Base-by-base conservation (phyloP, 2,329 filamentous ascomycete genomes). In the Fusarium mangiferae region DNA sequence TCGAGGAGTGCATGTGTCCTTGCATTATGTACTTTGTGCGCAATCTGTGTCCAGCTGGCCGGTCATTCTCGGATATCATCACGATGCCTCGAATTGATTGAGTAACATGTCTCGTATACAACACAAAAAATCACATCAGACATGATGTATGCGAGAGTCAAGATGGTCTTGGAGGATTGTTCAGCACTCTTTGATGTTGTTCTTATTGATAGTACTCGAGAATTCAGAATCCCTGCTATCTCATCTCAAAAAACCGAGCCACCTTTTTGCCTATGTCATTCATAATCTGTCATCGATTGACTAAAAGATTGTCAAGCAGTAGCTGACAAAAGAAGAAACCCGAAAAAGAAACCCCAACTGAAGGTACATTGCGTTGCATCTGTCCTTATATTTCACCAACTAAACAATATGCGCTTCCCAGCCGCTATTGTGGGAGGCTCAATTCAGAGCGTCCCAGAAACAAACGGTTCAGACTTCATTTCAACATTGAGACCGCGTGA, bases 251-350 rank as follows among this genome's bases (percentile, higher is more conserved):
- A 55, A 55, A 30, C 44, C 49, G 38, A 62, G 28, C 63, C 68
- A 38, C 60, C 62, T 72, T 74, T 74, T 72, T 51, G 24, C 71
- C 39, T 52, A 46, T 45, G 35, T 56, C 52, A 51, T 68, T 68
- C 72, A 74, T 74, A 62, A 66, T n/a, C 68, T 30, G 22, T 72
- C 68, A 41, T 64, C 56, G 51, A 56, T 58, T 55, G 54, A 62
- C 55, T 15, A 48, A n/a, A 58, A 42, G 30, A 64, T 54, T 61
- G 49, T 52, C 57, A 39, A 60, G 36, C 45, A 46, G 41, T 33
- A 41, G 38, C 62, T 45, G 38, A 41, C 41, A 58, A 61, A 52
- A 56, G 26, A 65, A 61, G 35, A 72, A 68, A 68, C 42, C 24
- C 30, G 10, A 35, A 55, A 68, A 54, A 56, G 33, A 69, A 55